Evolutionary conservation across 805 yeast species (phyloP), one percentile per base, ranked within the genome.

Genomic region (Schwanniomyces vanrijiae): DNA sequence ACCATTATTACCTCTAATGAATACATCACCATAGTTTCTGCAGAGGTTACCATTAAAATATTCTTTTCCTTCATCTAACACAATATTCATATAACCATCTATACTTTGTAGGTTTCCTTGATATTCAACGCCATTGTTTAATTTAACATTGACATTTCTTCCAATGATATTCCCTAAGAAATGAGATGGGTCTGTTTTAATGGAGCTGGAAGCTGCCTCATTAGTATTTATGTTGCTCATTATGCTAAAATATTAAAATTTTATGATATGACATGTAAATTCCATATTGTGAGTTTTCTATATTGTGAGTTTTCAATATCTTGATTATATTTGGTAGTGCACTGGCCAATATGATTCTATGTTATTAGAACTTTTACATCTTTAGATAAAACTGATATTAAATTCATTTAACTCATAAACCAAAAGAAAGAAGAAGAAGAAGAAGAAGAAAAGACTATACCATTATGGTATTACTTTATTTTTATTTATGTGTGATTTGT

Each of bases 81-180:
- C 96, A 42, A 94, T 86, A 68, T 94, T 94, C 97, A 94, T 90
- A 72, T 84, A 94, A 7, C 98, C 98, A 64, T 94, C 99, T 48
- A 94, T 91, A 35, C 97, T 88, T 56, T 88, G 92, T 52, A 88
- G 76, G 42, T 68, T 73, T 5, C 86, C 77, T 13, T 62, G 54
- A 67, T 90, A 94, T 49, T 88, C 88, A 51, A 91, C 83, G 11
- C 97, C 98, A 29, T 94, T 88, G 62, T 86, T 81, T 45, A 91
- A 79, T 64, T 88, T 90, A 24, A 94, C 97, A 34, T 84, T 71
- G 19, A 94, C 97, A 14, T 80, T 71, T 43, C 84, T 78, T 40
- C 96, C 96, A 21, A 87, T 84, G 48, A 94, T 85, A 41, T 83
- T 84, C 24, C 88, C 75, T 29, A 94, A 76, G 61, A 94, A 94